Conservation (phyloP, 768 basidiomycete species). For the Xanthoconium purpureum region DNA sequence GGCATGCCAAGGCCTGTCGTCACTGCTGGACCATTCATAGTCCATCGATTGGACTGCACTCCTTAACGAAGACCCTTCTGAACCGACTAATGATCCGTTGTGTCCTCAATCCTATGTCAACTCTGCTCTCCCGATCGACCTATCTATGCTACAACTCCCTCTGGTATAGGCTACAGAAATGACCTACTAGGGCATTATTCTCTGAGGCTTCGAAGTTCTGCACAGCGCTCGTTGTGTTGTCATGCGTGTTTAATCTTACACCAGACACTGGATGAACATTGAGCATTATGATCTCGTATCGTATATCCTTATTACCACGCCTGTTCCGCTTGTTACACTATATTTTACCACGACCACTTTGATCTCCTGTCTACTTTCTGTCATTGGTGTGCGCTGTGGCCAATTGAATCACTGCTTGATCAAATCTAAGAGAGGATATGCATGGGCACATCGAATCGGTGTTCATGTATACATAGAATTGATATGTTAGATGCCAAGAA, state of each 20-base stretch:
- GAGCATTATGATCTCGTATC: background rate
- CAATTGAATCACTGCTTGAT: too few relatives aligned
- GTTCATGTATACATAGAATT: too few relatives aligned
- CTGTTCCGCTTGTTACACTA: background rate
- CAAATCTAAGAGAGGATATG: too few relatives aligned
- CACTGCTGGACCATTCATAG: background rate
- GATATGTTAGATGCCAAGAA: too few relatives aligned
- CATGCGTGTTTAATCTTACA: background rate
- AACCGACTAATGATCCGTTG: background rate
- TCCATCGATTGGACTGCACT: slow-evolving; percentile 15
- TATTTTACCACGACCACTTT: background rate
- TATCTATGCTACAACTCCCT: slow-evolving; percentile 9
- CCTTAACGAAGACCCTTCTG: background rate
- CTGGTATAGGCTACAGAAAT: background rate
- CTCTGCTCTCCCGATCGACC: slow-evolving; percentile 3
- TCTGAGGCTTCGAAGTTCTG: background rate
- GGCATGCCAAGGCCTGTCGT: background rate
- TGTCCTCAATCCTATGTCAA: background rate
- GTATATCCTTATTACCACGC: background rate
- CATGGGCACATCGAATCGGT: too few relatives aligned
- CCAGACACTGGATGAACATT: background rate
- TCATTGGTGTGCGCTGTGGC: too few relatives aligned
- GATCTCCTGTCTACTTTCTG: too few relatives aligned
- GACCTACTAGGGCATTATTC: background rate
- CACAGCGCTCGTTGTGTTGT: background rate